Evolutionary conservation across 306 rosid genomes (phyloP).

Genomic region (Begonia peltatifolia): DNA sequence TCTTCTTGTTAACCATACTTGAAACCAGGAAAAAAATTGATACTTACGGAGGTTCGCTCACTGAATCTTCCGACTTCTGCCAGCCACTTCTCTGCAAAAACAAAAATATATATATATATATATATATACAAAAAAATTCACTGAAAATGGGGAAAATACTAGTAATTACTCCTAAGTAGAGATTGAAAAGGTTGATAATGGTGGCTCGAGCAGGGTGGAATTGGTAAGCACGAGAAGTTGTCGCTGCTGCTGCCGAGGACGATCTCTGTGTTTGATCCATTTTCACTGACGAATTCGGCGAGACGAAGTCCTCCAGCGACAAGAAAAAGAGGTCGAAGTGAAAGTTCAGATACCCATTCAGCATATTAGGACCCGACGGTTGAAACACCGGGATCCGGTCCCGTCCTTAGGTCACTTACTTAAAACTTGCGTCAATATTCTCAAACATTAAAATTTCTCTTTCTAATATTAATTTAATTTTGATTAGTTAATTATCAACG

Average conservation of each 20-base stretch:
- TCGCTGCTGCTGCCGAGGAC: slow-evolving; percentile 17
- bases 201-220: slow-evolving; percentile 75
- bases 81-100: slow-evolving; percentile 40
- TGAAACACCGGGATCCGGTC: too few species aligned
- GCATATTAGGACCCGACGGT: too few species aligned
- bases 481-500: too few species aligned
- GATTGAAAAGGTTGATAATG: slow-evolving; percentile 75
- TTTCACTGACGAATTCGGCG: neutral
- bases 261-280: slow-evolving; percentile 83
- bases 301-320: too few species aligned
- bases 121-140: neutral
- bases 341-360: too few species aligned
- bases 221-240: slow-evolving; percentile 49
- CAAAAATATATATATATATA: neutral
- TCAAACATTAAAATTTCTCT: too few species aligned
- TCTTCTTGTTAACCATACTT: too few species aligned
- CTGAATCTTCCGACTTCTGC: slow-evolving; percentile 48
- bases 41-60: slow-evolving; percentile 63
- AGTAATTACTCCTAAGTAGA: slow-evolving; percentile 59
- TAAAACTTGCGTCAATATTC: too few species aligned
- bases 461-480: too few species aligned
- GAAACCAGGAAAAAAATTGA: neutral
- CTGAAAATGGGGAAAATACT: neutral
- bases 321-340: too few species aligned
- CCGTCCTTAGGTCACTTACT: too few species aligned